These are phyloP conservation scores for Gastrolobium villosum DNA, from an alignment of 306 rosid genomes.

Conservation along the genomic window DNA sequence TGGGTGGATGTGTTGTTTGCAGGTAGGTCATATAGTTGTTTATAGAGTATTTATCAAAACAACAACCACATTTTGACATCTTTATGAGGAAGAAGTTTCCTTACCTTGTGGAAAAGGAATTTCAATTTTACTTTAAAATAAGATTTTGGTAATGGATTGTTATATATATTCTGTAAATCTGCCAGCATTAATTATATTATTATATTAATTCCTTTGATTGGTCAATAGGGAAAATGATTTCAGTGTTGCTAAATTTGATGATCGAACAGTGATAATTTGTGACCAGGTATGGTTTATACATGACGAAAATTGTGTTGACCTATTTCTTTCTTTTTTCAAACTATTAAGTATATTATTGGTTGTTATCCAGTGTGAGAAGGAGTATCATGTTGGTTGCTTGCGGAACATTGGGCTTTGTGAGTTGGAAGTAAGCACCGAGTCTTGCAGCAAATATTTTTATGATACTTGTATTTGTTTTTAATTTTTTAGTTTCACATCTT, in stretches of 20 bases:
- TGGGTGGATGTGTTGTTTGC: slow-evolving; percentile 99
- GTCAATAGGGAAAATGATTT: slow-evolving; percentile 82
- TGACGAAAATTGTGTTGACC: slow-evolving; percentile 9
- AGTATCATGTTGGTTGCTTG: slow-evolving; percentile 97
- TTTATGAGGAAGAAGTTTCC: slow-evolving; percentile 18
- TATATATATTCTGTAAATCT: not conserved
- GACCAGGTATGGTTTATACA: slow-evolving; percentile 80
- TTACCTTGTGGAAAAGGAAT: not conserved
- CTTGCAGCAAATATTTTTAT: slow-evolving; percentile 38
- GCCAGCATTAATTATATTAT: slow-evolving; percentile 5
- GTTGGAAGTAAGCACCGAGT: slow-evolving; percentile 70
- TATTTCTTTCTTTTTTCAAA: slow-evolving; percentile 21
- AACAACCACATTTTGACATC: slow-evolving; percentile 11
- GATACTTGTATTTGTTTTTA: slow-evolving; percentile 40
- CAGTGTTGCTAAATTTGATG: slow-evolving; percentile 90
- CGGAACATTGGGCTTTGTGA: slow-evolving; percentile 82
- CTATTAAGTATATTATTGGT: slow-evolving; percentile 38
- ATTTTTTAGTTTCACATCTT: slow-evolving; percentile 36
- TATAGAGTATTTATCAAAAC: not conserved
- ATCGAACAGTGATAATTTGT: slow-evolving; percentile 91
- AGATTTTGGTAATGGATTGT: slow-evolving; percentile 38
- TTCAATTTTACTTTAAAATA: slow-evolving; percentile 16
- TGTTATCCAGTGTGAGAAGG: slow-evolving; percentile 91
- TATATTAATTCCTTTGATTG: slow-evolving; percentile 34
- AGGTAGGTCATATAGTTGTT: slow-evolving; percentile 67